phyloP scores from a whole-genome alignment of 768 basidiomycete species.

The Leccinellum luteum region DNA sequence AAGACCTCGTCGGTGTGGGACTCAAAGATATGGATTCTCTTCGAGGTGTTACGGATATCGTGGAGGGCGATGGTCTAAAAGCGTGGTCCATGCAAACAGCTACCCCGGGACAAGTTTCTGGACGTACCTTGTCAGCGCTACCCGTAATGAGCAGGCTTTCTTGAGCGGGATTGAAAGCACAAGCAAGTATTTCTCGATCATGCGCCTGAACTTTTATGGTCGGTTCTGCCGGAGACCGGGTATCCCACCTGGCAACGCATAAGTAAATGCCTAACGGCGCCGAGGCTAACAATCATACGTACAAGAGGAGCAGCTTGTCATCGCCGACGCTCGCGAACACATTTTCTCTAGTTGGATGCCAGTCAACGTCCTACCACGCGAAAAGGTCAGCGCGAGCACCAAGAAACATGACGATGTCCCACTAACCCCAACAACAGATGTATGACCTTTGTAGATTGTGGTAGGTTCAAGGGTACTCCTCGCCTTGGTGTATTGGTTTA shows the following conservation, averaged over 20 bases:
- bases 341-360: slow-evolving; percentile 81
- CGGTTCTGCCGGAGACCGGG: slow-evolving; percentile 68
- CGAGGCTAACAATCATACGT: slow-evolving; percentile 29
- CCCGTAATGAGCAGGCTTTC: slow-evolving; percentile 85
- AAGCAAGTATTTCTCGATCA: slow-evolving; percentile 85
- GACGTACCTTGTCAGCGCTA: slow-evolving; percentile 83
- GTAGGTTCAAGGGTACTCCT: slow-evolving; percentile 83
- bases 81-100: background rate
- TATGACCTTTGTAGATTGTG: slow-evolving; percentile 82
- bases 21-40: slow-evolving; percentile 86
- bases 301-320: slow-evolving; percentile 94
- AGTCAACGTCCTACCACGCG: slow-evolving; percentile 82
- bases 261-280: background rate
- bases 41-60: slow-evolving; percentile 73
- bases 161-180: slow-evolving; percentile 83
- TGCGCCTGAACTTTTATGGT: slow-evolving; percentile 78
- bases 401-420: background rate
- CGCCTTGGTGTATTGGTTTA: slow-evolving; percentile 81
- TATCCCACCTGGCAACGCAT: slow-evolving; percentile 76
- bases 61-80: slow-evolving; percentile 81
- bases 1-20: slow-evolving; percentile 94
- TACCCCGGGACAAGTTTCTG: background rate
- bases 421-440: slow-evolving; percentile 87
- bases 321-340: slow-evolving; percentile 95
- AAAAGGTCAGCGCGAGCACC: background rate